phyloP scores from a whole-genome alignment of 139 green algal species.

The Edaphochlamys debaryana region DNA sequence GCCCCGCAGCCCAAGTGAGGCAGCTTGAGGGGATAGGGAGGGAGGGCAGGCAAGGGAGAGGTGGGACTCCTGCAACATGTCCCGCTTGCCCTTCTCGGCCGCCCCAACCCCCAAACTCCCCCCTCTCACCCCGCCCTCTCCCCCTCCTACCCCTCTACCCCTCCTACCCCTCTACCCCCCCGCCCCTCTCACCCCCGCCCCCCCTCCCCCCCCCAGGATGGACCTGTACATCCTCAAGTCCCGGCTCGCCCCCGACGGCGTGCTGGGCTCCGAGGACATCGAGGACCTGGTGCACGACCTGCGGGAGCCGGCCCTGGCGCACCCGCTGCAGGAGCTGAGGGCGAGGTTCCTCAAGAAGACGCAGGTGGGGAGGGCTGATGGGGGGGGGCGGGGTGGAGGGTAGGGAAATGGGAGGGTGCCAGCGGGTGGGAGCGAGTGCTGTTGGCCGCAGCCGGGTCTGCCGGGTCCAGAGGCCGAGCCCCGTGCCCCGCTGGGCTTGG shows the following conservation, averaged over 20 bases:
- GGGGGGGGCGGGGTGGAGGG: not conserved
- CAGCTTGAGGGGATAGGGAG: too few relatives aligned
- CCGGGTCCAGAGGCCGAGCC: too few relatives aligned
- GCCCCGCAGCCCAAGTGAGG: slow-evolving; percentile 34
- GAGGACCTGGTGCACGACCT: slow-evolving; percentile 59
- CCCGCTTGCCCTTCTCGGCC: not conserved
- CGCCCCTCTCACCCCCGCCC: not conserved
- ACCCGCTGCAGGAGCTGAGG: slow-evolving; percentile 54
- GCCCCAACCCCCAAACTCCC: too few relatives aligned
- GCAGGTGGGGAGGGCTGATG: slow-evolving; percentile 1
- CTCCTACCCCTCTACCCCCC: not conserved
- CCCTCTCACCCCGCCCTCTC: too few relatives aligned
- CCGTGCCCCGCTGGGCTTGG: too few relatives aligned
- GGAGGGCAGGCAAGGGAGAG: too few relatives aligned
- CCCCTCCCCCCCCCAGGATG: slow-evolving; percentile 50
- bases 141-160: too few relatives aligned
- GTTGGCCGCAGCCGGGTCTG: too few relatives aligned
- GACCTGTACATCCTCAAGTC: slow-evolving; percentile 47
- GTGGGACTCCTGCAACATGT: not conserved
- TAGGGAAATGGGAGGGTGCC: not conserved
- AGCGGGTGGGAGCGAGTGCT: too few relatives aligned
- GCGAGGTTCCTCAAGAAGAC: slow-evolving; percentile 27
- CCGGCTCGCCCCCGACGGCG: slow-evolving; percentile 26
- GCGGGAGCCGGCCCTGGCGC: slow-evolving; percentile 29
- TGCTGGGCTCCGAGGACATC: slow-evolving; percentile 50